Evolutionary conservation across 257 asterid species (phyloP), one percentile per base, ranked within the genome.

Genomic region (Leonotis leonurus): DNA sequence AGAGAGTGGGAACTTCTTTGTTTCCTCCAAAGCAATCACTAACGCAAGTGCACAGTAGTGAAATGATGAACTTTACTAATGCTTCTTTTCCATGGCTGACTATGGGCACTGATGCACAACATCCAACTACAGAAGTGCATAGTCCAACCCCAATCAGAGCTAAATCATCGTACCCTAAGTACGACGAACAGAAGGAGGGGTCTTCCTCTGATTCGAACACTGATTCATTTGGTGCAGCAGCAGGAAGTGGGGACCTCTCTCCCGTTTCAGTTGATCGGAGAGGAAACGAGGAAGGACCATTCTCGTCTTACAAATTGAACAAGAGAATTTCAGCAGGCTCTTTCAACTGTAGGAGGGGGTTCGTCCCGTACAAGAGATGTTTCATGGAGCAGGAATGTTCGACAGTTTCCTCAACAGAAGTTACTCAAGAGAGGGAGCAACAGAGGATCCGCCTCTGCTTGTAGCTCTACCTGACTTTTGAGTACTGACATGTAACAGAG

Each of bases 291-390:
- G 75, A 59, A 45, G 61, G 26, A 2, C 22, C 70, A 4, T 59
- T 44, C 14, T 59, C 71, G 21, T 66, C 78, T 4, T 50, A 33
- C 46, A 81, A 75, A 68, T 40, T 70, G 13, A 75, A 75, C 0
- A 71, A 72, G 73, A 75, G 70, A 49, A 52, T 64, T 12, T 53
- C 81, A 16, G 73, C 76, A 5, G n/a, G n/a, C n/a, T n/a, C n/a
- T n/a, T n/a, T n/a, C n/a, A 73, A 65, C 54, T 63, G 75, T n/a
- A 68, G 75, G 55, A 77, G 70, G 71, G 98, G 98, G 2, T 91
- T 91, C 58, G 77, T 86, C 48, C 98, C 98, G 0, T 91, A 88
- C 62, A 91, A 86, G 73, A 80, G 96, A 72, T 85, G 94, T 71
- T 58, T 84, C 16, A 72, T 75, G 0, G 81, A 87, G 32, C 78